Conservation (phyloP, 2,329 filamentous ascomycete genomes). For the Diaporthe caulivora region DNA sequence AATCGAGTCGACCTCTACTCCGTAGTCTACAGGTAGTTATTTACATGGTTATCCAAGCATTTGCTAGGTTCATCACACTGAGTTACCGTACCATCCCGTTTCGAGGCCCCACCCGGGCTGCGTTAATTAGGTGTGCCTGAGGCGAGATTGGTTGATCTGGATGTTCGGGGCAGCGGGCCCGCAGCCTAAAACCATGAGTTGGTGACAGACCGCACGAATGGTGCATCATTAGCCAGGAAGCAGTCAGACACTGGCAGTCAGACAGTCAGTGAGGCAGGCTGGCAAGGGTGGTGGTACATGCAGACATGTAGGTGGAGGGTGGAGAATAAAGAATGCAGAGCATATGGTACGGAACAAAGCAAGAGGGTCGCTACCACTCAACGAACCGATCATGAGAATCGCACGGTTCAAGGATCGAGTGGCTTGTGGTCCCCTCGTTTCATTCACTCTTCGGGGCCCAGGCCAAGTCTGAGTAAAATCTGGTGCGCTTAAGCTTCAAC, state of each 20-base stretch:
- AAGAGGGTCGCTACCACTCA: constrained; percentile 16
- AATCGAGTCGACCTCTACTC: not conserved
- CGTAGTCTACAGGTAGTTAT: no score
- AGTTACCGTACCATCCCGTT: constrained; percentile 21
- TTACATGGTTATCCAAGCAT: constrained; percentile 6
- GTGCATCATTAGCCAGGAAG: not conserved
- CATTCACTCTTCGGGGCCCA: not conserved
- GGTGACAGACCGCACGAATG: constrained; percentile 5
- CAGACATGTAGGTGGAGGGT: not conserved
- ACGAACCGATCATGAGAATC: not conserved
- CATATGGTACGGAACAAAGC: constrained; percentile 15
- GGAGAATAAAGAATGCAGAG: not conserved
- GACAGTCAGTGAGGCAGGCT: no score
- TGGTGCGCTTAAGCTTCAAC: not conserved
- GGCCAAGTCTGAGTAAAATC: no score
- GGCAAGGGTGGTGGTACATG: not conserved
- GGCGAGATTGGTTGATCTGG: constrained; percentile 27
- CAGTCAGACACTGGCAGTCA: no score
- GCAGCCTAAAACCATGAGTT: constrained; percentile 22
- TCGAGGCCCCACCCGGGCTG: constrained; percentile 13
- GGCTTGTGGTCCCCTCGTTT: not conserved
- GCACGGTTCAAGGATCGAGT: constrained; percentile 3
- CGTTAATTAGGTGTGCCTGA: not conserved
- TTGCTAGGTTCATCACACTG: not conserved
- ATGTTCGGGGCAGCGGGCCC: constrained; percentile 8